Evolutionary conservation across 1,284 basidiomycete genomes (phyloP), one percentile per base, ranked within the genome.

Genomic region (Tranzscheliella williamsii): DNA sequence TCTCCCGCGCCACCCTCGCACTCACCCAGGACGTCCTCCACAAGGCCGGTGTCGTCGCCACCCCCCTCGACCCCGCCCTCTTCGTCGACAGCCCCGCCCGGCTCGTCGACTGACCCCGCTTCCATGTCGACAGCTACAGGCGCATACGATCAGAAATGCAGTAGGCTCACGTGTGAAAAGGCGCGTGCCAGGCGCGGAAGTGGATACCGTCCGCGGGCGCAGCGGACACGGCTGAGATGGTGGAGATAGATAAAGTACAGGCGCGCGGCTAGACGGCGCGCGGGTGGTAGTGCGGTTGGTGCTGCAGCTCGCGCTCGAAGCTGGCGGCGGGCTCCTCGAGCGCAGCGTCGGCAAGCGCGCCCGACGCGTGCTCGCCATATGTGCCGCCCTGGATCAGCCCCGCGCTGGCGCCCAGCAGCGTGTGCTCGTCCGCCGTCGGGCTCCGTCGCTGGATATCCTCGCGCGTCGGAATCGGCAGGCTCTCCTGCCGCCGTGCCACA

Each of bases 391-490:
- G 60, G 23, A 62, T 54, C 29, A 70, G 53, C 3, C 66, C 69
- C 2, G 51, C 41, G 20, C 54, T 52, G 11, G 69, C 65, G n/a
- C 67, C 71, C 5, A 72, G 38, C 4, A 70, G 46, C 21, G 48
- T 45, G 27, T 55, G 53, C 0, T 42, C 47, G 4, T 34, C 9
- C 20, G 67, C 67, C 2, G 47, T 62, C 0, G 72, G 71, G 24
- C 53, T 49, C 12, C 60, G 51, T 16, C 43, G 43, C 35, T 70
- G 55, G 20, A 76, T 69, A 13, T 74, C 70, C 20, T 70, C 73
- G 30, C 74, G 58, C 11, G 65, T 64, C 9, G 75, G 72, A n/a
- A 72, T 67, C 4, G 74, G 74, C 12, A 75, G 40, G 7, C 42
- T 40, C 23, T 49, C 51, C 42, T 57, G 53, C 29, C 58, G 26